These are phyloP conservation scores for Fusarium dimerum DNA, from an alignment of 2,329 filamentous ascomycete species.

Conservation along the genomic window DNA sequence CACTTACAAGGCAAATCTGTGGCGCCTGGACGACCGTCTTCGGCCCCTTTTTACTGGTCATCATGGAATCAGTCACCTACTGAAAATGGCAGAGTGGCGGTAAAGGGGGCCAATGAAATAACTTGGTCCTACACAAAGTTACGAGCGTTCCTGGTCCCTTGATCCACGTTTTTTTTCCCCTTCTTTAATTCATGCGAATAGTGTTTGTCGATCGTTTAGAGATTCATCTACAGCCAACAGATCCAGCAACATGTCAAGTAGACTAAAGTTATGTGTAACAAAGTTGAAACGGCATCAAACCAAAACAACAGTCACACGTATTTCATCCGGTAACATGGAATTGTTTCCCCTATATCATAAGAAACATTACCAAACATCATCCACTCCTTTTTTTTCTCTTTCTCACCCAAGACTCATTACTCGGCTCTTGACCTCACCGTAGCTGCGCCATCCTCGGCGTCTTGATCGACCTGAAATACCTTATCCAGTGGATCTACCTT, in stretches of 20 bases:
- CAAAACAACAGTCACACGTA: too few relatives aligned
- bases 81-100: neutral
- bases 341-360: too few relatives aligned
- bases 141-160: neutral
- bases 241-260: too few relatives aligned
- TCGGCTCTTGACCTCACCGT: constrained; percentile 1
- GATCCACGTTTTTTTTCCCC: neutral
- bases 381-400: too few relatives aligned
- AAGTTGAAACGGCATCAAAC: too few relatives aligned
- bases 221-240: too few relatives aligned
- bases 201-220: neutral
- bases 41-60: neutral
- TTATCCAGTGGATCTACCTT: neutral
- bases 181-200: neutral
- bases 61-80: neutral
- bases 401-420: neutral
- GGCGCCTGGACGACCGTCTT: neutral
- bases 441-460: constrained; percentile 11
- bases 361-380: neutral
- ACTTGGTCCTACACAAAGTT: neutral
- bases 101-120: neutral
- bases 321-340: too few relatives aligned
- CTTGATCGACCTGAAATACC: neutral
- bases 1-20: neutral
- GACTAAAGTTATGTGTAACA: too few relatives aligned